Conservation (phyloP, 495 filamentous ascomycete genomes). For the Cairneyella variabilis region DNA sequence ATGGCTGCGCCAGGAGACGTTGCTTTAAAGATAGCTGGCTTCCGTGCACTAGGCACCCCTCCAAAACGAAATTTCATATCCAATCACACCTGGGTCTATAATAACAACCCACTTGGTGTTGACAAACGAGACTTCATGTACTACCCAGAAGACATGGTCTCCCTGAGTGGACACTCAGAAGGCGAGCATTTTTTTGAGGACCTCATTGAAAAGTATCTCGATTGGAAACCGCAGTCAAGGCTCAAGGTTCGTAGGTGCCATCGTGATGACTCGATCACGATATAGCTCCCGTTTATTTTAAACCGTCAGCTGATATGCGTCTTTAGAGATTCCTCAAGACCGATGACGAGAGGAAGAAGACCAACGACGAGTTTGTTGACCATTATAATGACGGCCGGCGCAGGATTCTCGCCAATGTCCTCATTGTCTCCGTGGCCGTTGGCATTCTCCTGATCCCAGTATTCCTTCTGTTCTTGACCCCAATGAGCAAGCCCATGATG, state of each 20-base stretch:
- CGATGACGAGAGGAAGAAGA: not conserved
- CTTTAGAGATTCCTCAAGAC: not conserved
- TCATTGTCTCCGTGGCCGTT: constrained; percentile 1
- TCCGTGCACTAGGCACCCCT: not conserved
- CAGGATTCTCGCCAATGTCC: not conserved
- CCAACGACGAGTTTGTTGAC: not conserved
- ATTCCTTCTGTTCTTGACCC: constrained; percentile 6
- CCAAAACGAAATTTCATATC: not conserved
- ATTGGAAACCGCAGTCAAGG: not conserved
- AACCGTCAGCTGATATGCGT: too few relatives aligned
- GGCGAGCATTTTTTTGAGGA: not conserved
- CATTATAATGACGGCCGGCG: not conserved
- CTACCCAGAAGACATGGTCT: constrained; percentile 6
- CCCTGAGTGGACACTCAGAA: not conserved
- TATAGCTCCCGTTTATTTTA: too few relatives aligned
- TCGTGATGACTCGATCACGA: too few relatives aligned
- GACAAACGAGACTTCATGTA: constrained; percentile 6
- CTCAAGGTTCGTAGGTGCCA: too few relatives aligned
- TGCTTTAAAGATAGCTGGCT: not conserved
- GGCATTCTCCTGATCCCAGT: constrained; percentile 6
- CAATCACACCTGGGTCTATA: not conserved
- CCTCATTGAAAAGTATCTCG: constrained; percentile 2
- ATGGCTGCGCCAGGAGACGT: not conserved
- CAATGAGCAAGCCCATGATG: constrained; percentile 3
- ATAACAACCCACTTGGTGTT: not conserved